Evolutionary conservation across 2,329 filamentous ascomycete species (phyloP), one percentile per base, ranked within the genome.

Genomic region (Apiospora pterosperma): DNA sequence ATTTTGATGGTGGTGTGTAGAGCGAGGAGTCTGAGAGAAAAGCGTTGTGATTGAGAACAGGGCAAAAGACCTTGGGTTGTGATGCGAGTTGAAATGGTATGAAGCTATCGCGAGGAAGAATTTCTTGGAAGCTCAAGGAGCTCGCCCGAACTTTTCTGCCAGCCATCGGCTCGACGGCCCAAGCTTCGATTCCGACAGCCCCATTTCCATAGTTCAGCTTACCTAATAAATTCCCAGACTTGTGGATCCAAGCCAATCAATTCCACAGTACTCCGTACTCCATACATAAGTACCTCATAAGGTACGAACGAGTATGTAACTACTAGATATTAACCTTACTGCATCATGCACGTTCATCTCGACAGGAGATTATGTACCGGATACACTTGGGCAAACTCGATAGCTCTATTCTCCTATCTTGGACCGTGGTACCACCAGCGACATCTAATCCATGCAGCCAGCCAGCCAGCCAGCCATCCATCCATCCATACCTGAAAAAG

Each of bases 1-100:
- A 74, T 75, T 74, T 25, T 69, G 68, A 66, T 62, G 55, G 21
- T 36, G 16, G 11, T 44, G 4, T 34, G 7, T 52, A 48, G 14
- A 8, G 42, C 38, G 23, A 25, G 19, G 48, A 5, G 16, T 5
- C 14, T 5, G 25, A 28, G 48, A 31, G 19, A 21, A 12, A 11
- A 55, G 28, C 8, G 48, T 55, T 55, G 28, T 16, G 19, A 16
- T 55, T 55, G 48, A 55, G 48, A 34, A 55, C 28, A 34, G 48
- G n/a, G n/a, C n/a, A n/a, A n/a, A 55, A 34, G 16, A 34, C 16
- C 25, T 34, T 3, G 11, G 48, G 28, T 2, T 34, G 25, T 34
- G 48, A 11, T 34, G 28, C 16, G 48, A 6, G 25, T 34, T 34
- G 16, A 34, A 55, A 55, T n/a, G 19, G 48, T 55, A 34, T 55